phyloP scores from a whole-genome alignment of 2,329 filamentous ascomycete genomes.

The Epichloe uncinata region DNA sequence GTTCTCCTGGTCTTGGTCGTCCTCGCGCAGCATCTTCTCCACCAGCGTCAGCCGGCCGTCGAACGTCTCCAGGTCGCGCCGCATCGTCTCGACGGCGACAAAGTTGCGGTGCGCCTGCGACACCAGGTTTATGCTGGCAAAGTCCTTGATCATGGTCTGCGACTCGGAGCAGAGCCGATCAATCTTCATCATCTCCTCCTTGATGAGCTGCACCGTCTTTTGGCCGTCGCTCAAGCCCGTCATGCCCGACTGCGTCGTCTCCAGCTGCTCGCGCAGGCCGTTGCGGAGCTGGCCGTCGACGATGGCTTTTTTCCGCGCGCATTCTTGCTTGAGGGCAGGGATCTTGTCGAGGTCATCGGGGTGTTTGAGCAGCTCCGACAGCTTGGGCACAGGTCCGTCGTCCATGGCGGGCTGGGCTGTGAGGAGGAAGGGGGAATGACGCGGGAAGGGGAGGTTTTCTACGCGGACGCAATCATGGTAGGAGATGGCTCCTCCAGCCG shows the following conservation, averaged over 20 bases:
- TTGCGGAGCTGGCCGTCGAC: conserved; percentile 83
- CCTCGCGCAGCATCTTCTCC: conserved; percentile 65
- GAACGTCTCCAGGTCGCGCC: conserved; percentile 77
- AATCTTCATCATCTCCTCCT: conserved; percentile 97
- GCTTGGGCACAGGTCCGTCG: conserved; percentile 59
- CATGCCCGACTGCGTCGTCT: conserved; percentile 91
- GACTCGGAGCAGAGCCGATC: conserved; percentile 95
- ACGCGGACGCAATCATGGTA: conserved; percentile 10
- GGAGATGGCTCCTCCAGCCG: background rate
- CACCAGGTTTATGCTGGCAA: conserved; percentile 80
- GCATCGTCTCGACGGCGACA: conserved; percentile 86
- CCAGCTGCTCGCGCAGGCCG: conserved; percentile 81
- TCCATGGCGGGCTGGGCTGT: conserved; percentile 18
- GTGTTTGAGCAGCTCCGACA: conserved; percentile 85
- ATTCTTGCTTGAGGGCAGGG: conserved; percentile 75
- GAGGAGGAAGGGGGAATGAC: conserved; percentile 1
- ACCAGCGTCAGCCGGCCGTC: conserved; percentile 62
- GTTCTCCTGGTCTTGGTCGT: conserved; percentile 74
- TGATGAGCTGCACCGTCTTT: conserved; percentile 81
- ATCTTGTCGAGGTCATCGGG: conserved; percentile 98
- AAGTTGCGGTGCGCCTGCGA: conserved; percentile 96
- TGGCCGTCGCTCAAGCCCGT: conserved; percentile 78
- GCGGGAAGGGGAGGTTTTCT: conserved; percentile 3
- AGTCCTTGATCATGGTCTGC: conserved; percentile 94
- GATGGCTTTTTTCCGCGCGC: conserved; percentile 82